phyloP scores from a whole-genome alignment of 768 basidiomycete species.

The Phlebiopsis flavidoalba region DNA sequence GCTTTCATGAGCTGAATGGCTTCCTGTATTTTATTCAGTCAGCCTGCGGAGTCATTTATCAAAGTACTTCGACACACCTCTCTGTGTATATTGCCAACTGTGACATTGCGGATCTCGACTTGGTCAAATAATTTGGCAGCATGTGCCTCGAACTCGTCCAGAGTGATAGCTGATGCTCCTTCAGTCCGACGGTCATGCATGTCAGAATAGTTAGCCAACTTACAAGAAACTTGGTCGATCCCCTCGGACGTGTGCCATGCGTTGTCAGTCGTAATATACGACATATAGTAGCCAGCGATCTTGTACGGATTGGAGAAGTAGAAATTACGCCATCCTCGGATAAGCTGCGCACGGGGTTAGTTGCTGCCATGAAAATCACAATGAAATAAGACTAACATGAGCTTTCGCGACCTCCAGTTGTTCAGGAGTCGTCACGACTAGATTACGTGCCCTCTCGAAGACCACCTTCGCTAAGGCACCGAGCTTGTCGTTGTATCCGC shows the following conservation, averaged over 20 bases:
- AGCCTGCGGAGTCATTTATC: neutral
- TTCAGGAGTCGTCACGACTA: constrained; percentile 63
- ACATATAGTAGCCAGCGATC: constrained; percentile 70
- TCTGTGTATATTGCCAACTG: constrained; percentile 80
- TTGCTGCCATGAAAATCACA: neutral
- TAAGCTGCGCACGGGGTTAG: constrained; percentile 40
- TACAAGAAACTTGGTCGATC: constrained; percentile 66
- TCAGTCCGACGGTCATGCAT: neutral
- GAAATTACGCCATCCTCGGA: constrained; percentile 82
- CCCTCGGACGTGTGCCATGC: constrained; percentile 78
- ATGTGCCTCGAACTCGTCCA: constrained; percentile 65
- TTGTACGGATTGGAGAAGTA: constrained; percentile 78
- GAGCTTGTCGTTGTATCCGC: constrained; percentile 93
- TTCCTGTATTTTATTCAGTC: constrained; percentile 44
- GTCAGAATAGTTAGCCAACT: constrained; percentile 26
- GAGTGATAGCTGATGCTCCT: constrained; percentile 54
- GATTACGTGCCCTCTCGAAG: constrained; percentile 57
- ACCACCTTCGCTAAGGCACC: constrained; percentile 68
- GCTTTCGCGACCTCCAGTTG: constrained; percentile 81
- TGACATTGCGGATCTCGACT: constrained; percentile 66
- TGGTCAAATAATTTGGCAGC: constrained; percentile 53
- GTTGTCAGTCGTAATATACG: constrained; percentile 63
- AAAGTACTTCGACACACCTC: constrained; percentile 46
- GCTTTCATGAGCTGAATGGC: constrained; percentile 68
- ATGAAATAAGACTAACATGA: constrained; percentile 44